Base-by-base conservation (phyloP, 208 protist species). In the Crithidia thermophila region DNA sequence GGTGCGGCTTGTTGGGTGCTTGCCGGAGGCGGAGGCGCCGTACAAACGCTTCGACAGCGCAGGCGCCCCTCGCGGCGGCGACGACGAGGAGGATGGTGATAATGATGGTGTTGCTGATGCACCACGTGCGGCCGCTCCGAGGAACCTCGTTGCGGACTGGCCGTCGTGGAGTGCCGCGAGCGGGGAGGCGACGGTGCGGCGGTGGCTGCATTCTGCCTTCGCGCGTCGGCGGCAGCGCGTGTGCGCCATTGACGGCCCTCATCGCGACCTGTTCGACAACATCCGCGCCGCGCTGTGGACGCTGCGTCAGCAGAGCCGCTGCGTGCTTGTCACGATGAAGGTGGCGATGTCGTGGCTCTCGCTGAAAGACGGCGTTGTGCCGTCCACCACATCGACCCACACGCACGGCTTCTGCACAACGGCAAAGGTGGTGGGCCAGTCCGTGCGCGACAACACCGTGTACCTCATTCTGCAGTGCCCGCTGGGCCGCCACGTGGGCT, bases 401-500 rank as follows among this genome's bases (percentile, higher is more conserved):
- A 59, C 58, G 34, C 67, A 79, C 20, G 72, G 77, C 13, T 90
- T 96, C 72, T 82, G 79, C 66, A 96, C 90, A 25, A 85, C 81
- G 1, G 74, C 87, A 27, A 94, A 93, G 76, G 64, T 92, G 21
- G 76, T 94, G 21, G 90, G 90, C 6, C 85, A 91, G 71, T 73
- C 58, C 27, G 65, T 76, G 3, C 72, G 85, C 4, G 58, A 83
- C 45, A 87, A 84, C 53, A 82, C 68, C n/a, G 65, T 82, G 23
- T 79, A 86, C 52, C 68, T 93, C n/a, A 88, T 96, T 62, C 68
- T 89, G 31, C 87, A 94, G 69, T 75, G 70, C 16, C 90, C 87
- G 40, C 88, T 96, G 53, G 90, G 90, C 39, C 23, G 18, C 11
- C 31, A 39, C 25, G 65, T 75, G 16, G 87, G 84, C 14, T 52